Evolutionary conservation across 2,329 filamentous ascomycete species (phyloP).

Genomic region (Niveomyces coronatus): DNA sequence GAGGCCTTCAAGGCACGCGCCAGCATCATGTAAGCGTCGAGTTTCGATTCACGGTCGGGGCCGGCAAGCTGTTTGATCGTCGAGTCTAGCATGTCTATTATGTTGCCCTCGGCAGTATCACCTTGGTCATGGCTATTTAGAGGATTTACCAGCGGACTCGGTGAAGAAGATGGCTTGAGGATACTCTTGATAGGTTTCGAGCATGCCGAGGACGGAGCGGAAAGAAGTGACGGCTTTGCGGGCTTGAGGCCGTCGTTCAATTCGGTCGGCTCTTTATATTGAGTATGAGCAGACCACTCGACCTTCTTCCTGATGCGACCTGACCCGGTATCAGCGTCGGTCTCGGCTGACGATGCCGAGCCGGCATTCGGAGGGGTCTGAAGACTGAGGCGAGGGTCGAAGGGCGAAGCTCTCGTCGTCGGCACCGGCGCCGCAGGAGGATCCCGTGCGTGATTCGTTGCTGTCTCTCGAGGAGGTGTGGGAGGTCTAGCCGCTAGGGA

Average conservation of each 20-base stretch:
- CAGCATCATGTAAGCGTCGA: constrained; percentile 82
- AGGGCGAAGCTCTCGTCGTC: constrained; percentile 24
- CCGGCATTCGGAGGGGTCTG: constrained; percentile 44
- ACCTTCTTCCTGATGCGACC: constrained; percentile 41
- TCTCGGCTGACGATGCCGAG: constrained; percentile 32
- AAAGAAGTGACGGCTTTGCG: constrained; percentile 29
- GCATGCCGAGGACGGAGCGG: constrained; percentile 28
- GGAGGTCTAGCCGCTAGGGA: constrained; percentile 49
- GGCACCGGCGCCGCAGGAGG: constrained; percentile 22
- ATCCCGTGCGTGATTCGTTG: constrained; percentile 29
- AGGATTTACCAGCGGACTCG: constrained; percentile 32
- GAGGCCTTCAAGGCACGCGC: constrained; percentile 68
- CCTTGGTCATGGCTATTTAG: constrained; percentile 32
- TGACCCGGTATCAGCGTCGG: constrained; percentile 32
- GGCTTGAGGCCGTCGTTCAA: constrained; percentile 29
- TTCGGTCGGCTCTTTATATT: constrained; percentile 44
- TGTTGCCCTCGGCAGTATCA: constrained; percentile 35
- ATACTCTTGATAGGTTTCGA: constrained; percentile 54
- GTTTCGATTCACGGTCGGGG: constrained; percentile 56
- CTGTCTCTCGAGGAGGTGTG: constrained; percentile 59
- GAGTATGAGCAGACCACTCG: constrained; percentile 45
- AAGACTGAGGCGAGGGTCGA: constrained; percentile 29
- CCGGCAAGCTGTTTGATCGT: constrained; percentile 72
- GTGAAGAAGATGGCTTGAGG: constrained; percentile 57
- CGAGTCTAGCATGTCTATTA: constrained; percentile 76